Conservation (phyloP, 345 rosid genomes). For the Populus euphratica region DNA sequence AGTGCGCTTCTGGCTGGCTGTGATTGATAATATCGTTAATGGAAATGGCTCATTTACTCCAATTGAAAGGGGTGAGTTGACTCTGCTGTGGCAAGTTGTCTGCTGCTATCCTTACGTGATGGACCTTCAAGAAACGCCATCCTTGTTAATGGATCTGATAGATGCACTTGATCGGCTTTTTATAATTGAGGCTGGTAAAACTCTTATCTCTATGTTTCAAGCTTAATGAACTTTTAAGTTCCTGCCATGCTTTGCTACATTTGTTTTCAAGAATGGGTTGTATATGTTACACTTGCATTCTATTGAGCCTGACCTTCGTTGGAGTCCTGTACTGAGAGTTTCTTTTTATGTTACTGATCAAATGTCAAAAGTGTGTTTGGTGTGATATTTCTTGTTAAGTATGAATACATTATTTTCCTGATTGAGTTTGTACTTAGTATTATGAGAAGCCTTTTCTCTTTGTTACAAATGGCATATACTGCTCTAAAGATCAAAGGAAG, state of each 20-base stretch:
- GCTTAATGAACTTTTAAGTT: background rate
- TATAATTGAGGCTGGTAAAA: slow-evolving; percentile 47
- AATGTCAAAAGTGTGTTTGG: background rate
- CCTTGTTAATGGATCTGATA: slow-evolving; percentile 47
- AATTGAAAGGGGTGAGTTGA: slow-evolving; percentile 42
- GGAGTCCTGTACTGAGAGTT: background rate
- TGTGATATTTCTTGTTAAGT: background rate
- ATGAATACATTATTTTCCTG: no score
- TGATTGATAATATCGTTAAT: slow-evolving; percentile 29
- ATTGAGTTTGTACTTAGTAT: no score
- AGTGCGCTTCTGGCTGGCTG: slow-evolving; percentile 28
- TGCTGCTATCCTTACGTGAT: slow-evolving; percentile 55
- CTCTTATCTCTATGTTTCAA: background rate
- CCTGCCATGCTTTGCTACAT: background rate
- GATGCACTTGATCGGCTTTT: slow-evolving; percentile 51
- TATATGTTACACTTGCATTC: background rate
- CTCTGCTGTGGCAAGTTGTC: slow-evolving; percentile 65
- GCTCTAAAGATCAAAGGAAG: no score
- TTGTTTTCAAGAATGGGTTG: background rate
- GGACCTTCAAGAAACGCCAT: slow-evolving; percentile 35
- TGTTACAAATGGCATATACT: no score
- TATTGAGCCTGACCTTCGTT: background rate
- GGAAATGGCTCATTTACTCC: slow-evolving; percentile 29
- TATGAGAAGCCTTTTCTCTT: no score
- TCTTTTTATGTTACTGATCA: background rate